phyloP scores from a whole-genome alignment of 768 basidiomycete species.

The Lentinula edodes region DNA sequence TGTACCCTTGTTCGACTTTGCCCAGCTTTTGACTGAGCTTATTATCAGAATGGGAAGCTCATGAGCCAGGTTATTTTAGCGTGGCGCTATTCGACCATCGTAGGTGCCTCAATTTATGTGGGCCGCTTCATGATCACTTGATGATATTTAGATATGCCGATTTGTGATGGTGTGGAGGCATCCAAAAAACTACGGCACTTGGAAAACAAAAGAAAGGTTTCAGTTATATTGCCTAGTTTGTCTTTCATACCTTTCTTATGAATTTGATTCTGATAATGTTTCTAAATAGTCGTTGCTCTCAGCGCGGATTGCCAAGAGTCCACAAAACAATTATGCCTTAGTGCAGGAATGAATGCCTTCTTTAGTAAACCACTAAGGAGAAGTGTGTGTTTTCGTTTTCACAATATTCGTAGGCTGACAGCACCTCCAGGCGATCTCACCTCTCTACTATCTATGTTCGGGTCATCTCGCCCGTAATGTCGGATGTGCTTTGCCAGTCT shows the following conservation, averaged over 20 bases:
- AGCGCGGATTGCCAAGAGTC: conserved; percentile 77
- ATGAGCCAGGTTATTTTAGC: conserved; percentile 63
- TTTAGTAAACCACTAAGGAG: conserved; percentile 69
- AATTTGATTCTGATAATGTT: neutral
- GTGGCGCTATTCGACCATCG: conserved; percentile 74
- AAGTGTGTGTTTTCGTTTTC: conserved; percentile 25
- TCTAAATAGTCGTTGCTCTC: conserved; percentile 53
- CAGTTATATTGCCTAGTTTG: conserved; percentile 52
- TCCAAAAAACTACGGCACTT: conserved; percentile 56
- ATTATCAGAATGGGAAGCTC: conserved; percentile 58
- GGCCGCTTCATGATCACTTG: neutral
- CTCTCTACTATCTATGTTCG: conserved; percentile 50
- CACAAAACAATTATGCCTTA: conserved; percentile 70
- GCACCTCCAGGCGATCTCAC: conserved; percentile 40
- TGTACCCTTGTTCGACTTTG: neutral
- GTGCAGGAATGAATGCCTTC: conserved; percentile 74
- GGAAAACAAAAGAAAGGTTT: conserved; percentile 51
- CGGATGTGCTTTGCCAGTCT: neutral
- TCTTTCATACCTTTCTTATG: neutral
- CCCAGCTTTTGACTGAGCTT: neutral
- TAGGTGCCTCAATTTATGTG: conserved; percentile 22
- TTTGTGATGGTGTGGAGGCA: conserved; percentile 75
- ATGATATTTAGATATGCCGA: conserved; percentile 58
- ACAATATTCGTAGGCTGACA: neutral
- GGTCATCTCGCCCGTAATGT: conserved; percentile 13